Base-by-base conservation (phyloP, 306 rosid genomes). In the Gillenia trifoliata region DNA sequence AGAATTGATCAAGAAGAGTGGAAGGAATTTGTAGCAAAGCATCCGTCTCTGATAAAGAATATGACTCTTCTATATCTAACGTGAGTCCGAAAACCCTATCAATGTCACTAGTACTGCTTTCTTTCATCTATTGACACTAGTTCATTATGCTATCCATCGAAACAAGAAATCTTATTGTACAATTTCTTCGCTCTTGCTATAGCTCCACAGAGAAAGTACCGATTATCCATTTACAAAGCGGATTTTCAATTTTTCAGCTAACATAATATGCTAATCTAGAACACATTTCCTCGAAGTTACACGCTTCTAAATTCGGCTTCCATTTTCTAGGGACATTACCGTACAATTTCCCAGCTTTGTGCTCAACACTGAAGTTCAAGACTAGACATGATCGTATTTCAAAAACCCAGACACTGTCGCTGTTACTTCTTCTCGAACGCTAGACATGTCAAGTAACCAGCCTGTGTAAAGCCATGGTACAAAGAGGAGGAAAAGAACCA, bases 341-440 rank as follows among this genome's bases (percentile, higher is more conserved):
- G 1, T 89, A 68, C 85, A 91, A 34, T 91, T 93, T 86, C 95
- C 96, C 52, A 90, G 93, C 83, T 90, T 93, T 78, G 82, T 89
- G 66, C 70, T 88, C 70, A 78, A 75, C 56, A 45, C 87, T 6
- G 72, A 81, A 66, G 84, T 82, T 69, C 85, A 73, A 65, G 91
- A 92, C 64, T 78, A 81, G 71, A 26, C 64, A 73, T 55, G 52
- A 23, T 76, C 47, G 36, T 26, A 25, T 19, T 15, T 41, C 20
- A 31, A 36, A 22, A 43, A 20, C 19, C 12, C 31, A 29, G 26
- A 29, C 31, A 11, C 4, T 7, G 10, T 3, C 22, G 2, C 7
- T 8, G 19, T 19, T 17, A 20, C 61, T 25, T 43, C 36, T 17
- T 23, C 61, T 52, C 11, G 34, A 49, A 9, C 1, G 8, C 36